A percentile compares a stretch with the other conserved stretches of the same genome.
Conservation (phyloP, 352 stramenopile species). For the Phytophthora brassicae region DNA sequence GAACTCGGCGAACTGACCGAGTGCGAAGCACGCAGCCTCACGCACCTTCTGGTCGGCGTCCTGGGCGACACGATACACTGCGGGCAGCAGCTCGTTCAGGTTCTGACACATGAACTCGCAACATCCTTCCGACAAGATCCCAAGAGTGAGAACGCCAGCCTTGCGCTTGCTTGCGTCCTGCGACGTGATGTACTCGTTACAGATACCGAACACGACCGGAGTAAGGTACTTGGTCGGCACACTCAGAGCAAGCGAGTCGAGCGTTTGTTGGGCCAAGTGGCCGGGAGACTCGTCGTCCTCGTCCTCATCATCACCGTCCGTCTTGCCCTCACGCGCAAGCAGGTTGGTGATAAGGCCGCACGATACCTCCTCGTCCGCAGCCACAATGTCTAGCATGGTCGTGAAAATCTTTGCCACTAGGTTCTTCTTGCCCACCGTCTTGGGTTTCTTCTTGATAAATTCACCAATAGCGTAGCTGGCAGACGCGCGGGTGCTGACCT, state of each 20-base stretch:
- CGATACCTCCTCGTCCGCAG: constrained; percentile 72
- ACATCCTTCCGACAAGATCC: constrained; percentile 97
- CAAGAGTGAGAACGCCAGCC: constrained; percentile 95
- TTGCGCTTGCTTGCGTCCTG: constrained; percentile 92
- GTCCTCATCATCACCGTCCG: constrained; percentile 61
- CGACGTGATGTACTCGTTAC: constrained; percentile 90
- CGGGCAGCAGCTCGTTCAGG: constrained; percentile 91
- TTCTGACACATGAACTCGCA: constrained; percentile 95
- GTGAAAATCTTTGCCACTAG: constrained; percentile 85
- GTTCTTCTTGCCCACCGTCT: constrained; percentile 86
- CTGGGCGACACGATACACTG: constrained; percentile 90
- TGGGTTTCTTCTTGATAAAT: constrained; percentile 89
- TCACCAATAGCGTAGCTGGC: constrained; percentile 83
- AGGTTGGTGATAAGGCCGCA: constrained; percentile 85
- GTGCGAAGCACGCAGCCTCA: constrained; percentile 96
- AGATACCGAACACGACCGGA: constrained; percentile 69
- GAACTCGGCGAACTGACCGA: constrained; percentile 98
- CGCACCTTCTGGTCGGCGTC: constrained; percentile 93
- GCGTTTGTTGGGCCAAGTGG: constrained; percentile 82
- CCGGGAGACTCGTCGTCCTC: constrained; percentile 81
- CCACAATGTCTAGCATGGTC: constrained; percentile 85
- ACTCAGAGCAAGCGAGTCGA: constrained; percentile 81
- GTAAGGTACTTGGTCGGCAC: constrained; percentile 87
- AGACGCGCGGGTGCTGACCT: constrained; percentile 76
- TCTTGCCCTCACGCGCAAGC: constrained; percentile 65